Base-by-base conservation (phyloP, 2,329 filamentous ascomycete genomes). In the Zasmidium cellare region DNA sequence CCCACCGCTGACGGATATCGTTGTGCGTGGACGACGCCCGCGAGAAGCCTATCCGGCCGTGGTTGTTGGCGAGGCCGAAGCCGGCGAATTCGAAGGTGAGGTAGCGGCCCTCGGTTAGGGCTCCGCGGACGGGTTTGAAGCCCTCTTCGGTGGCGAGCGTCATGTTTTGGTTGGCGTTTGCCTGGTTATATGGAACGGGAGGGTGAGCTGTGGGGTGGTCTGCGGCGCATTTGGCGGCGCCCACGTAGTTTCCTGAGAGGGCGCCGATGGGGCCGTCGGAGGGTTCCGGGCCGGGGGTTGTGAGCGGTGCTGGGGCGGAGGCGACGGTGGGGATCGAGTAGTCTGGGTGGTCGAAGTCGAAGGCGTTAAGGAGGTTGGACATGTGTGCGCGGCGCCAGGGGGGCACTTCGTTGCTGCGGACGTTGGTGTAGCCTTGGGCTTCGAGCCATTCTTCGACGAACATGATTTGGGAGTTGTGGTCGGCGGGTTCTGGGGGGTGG, bases 391-490 rank as follows among this genome's bases (percentile, higher is more conserved):
- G 72, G 41, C 78, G 71, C 78, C 78, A 80, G 9, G 70, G 64
- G 0, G 75, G 74, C 71, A 80, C 78, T 57, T 79, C 69, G 12
- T 71, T 61, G 0, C 76, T 77, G 20, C 66, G 65, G 28, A 79
- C 67, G 28, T 75, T 72, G 60, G 75, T 70, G 3, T 55, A 55
- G 6, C 78, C 78, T 24, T 74, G 75, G 2, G 76, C 75, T 7
- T 65, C 68, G 12, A 80, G 69, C 79, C 79, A 82, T 63, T 79
- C 67, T 66, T 84, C 82, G 1, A 84, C 65, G 60, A 84, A 83
- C 45, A 81, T 69, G 23, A 83, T 80, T 57, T 83, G 81, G 0
- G 81, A 84, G 60, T 76, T 82, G 67, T 84, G 82, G 63, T 84
- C 82, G 3, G 77, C 74, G 46, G 80, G 79, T 64, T 83, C 81